Conservation (phyloP, 2,329 filamentous ascomycete genomes). For the Ascochyta clinopodiicola region DNA sequence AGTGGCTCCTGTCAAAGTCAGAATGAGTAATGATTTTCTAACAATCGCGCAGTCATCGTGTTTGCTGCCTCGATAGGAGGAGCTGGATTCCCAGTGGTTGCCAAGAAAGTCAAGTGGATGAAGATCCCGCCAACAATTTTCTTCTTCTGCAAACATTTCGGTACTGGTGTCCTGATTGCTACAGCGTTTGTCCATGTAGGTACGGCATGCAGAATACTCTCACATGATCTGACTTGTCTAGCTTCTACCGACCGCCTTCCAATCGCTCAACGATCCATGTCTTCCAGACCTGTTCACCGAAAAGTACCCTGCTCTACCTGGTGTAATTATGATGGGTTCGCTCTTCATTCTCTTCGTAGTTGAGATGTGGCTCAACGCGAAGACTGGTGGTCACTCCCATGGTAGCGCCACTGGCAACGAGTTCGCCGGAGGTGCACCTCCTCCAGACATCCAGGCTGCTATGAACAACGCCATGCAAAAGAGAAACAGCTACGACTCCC, state of each 20-base stretch:
- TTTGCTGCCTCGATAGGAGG: slow-evolving; percentile 47
- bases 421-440: slow-evolving; percentile 31
- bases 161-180: slow-evolving; percentile 84
- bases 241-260: slow-evolving; percentile 67
- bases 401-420: slow-evolving; percentile 60
- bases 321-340: slow-evolving; percentile 70
- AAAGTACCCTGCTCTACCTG: slow-evolving; percentile 66
- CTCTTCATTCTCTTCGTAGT: slow-evolving; percentile 68
- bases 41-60: slow-evolving; percentile 43
- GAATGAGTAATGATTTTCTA: slow-evolving; percentile 9
- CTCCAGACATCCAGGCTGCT: slow-evolving; percentile 36
- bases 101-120: slow-evolving; percentile 62
- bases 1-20: slow-evolving; percentile 16
- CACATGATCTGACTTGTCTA: slow-evolving; percentile 20
- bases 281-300: slow-evolving; percentile 66
- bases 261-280: slow-evolving; percentile 54
- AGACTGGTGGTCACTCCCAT: slow-evolving; percentile 65
- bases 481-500: slow-evolving; percentile 45
- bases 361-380: slow-evolving; percentile 67
- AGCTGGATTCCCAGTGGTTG: slow-evolving; percentile 49
- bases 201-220: neutral
- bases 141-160: slow-evolving; percentile 66
- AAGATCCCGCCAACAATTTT: slow-evolving; percentile 64
- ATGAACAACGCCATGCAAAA: slow-evolving; percentile 42
- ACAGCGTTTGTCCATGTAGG: slow-evolving; percentile 78